Percentiles rank a stretch among this genome's conserved stretches.
phyloP scores from a whole-genome alignment of 1,284 basidiomycete species.

The Malassezia restricta region DNA sequence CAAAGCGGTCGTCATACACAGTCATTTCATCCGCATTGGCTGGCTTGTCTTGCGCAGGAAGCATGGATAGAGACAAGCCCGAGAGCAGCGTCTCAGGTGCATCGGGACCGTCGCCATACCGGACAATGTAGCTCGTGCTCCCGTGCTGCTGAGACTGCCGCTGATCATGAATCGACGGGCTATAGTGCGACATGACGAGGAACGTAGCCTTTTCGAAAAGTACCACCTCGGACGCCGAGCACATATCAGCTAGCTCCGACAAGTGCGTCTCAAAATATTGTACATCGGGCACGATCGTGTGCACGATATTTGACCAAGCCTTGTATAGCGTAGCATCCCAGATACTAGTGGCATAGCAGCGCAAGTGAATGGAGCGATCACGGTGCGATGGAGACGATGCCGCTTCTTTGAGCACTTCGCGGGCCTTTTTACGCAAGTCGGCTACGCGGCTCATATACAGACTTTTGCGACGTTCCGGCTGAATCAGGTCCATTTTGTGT shows the following conservation, averaged over 20 bases:
- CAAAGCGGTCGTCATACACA: conserved; percentile 63
- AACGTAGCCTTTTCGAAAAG: conserved; percentile 95
- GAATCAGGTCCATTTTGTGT: conserved; percentile 82
- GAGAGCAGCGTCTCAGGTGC: conserved; percentile 3
- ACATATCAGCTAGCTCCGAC: conserved; percentile 67
- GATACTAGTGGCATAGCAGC: conserved; percentile 79
- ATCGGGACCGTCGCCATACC: neutral
- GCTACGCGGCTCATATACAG: conserved; percentile 53
- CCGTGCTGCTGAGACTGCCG: neutral
- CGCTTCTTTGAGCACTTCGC: conserved; percentile 18
- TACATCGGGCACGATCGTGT: conserved; percentile 88
- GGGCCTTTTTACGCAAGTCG: conserved; percentile 32
- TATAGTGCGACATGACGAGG: conserved; percentile 62
- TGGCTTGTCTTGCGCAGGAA: conserved; percentile 47
- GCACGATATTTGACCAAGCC: conserved; percentile 97
- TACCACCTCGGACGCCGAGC: conserved; percentile 80
- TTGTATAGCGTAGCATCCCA: conserved; percentile 97
- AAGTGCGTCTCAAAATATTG: conserved; percentile 75
- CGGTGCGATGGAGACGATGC: conserved; percentile 51
- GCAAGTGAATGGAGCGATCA: conserved; percentile 24
- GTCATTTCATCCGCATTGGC: conserved; percentile 18
- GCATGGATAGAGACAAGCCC: conserved; percentile 5
- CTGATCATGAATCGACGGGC: neutral
- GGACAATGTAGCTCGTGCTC: conserved; percentile 1
- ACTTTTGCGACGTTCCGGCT: conserved; percentile 52